A percentile compares a stretch with the other conserved stretches of the same genome.
These are phyloP conservation scores for Nemania sp. DNA, from an alignment of 2,329 filamentous ascomycete genomes.

Conservation along the genomic window DNA sequence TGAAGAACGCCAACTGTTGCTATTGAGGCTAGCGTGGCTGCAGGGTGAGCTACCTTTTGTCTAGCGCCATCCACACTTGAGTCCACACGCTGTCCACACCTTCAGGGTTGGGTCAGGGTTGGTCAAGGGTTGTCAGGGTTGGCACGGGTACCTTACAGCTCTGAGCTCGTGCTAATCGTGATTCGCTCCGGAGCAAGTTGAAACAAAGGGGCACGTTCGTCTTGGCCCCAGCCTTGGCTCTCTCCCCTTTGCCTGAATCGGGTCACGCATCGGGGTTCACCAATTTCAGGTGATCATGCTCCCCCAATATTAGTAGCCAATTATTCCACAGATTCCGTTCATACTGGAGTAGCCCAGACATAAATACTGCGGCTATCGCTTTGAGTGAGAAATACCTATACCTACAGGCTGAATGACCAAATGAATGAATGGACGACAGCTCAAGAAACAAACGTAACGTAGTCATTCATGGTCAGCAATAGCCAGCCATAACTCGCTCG, in stretches of 20 bases:
- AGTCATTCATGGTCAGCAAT: neutral
- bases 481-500: neutral
- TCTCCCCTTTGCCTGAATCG: conserved; percentile 34
- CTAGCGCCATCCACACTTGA: conserved; percentile 39
- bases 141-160: conserved; percentile 48
- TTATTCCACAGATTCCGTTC: conserved; percentile 1
- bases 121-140: conserved; percentile 40
- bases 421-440: neutral
- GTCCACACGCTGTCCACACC: too few relatives aligned
- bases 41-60: conserved; percentile 35
- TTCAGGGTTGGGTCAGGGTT: conserved; percentile 26
- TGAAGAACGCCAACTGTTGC: conserved; percentile 38
- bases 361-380: conserved; percentile 19
- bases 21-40: conserved; percentile 31
- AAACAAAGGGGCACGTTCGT: conserved; percentile 38
- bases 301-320: conserved; percentile 19
- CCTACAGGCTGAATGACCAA: neutral
- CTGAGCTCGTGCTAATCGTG: conserved; percentile 33
- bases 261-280: conserved; percentile 14
- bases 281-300: conserved; percentile 21
- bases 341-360: neutral
- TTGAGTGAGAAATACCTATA: neutral
- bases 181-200: conserved; percentile 36
- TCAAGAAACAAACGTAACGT: neutral
- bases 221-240: conserved; percentile 11